Evolutionary conservation across 2,329 filamentous ascomycete genomes (phyloP).

Genomic region (Passalora sequoiae): DNA sequence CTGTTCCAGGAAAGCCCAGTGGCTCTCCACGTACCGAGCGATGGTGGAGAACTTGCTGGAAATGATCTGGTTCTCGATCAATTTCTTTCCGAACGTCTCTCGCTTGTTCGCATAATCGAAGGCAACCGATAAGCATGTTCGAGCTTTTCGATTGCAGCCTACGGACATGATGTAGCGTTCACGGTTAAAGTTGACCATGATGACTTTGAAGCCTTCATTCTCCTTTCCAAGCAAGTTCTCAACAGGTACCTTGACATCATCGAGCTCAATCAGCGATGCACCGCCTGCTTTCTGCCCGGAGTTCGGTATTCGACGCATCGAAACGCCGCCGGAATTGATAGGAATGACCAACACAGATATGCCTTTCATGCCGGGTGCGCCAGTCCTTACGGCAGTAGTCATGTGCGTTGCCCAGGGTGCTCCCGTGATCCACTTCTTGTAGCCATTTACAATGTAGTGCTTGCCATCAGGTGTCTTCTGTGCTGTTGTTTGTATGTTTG

Average conservation of each 20-base stretch:
- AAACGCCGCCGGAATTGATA: conserved; percentile 47
- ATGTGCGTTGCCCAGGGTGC: conserved; percentile 37
- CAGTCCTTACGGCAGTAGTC: conserved; percentile 57
- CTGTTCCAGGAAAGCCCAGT: conserved; percentile 31
- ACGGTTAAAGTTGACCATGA: conserved; percentile 56
- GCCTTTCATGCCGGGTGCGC: conserved; percentile 49
- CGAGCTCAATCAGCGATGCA: conserved; percentile 45
- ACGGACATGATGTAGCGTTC: conserved; percentile 57
- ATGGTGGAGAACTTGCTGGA: conserved; percentile 30
- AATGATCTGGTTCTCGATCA: conserved; percentile 35
- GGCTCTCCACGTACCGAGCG: conserved; percentile 30
- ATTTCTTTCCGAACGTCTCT: conserved; percentile 33
- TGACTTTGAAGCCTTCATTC: conserved; percentile 52
- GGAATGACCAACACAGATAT: conserved; percentile 57
- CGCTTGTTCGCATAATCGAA: conserved; percentile 32
- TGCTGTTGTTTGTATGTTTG: conserved; percentile 57
- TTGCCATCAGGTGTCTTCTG: conserved; percentile 39
- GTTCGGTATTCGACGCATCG: conserved; percentile 54
- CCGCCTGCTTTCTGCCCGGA: conserved; percentile 63
- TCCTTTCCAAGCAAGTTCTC: conserved; percentile 52
- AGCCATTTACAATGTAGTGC: conserved; percentile 59
- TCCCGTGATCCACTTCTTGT: conserved; percentile 57
- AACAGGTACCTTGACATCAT: conserved; percentile 52
- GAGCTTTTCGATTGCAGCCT: conserved; percentile 53
- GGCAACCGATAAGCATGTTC: conserved; percentile 27